Evolutionary conservation across 2,329 filamentous ascomycete species (phyloP).

Genomic region (Claviceps cyperi): DNA sequence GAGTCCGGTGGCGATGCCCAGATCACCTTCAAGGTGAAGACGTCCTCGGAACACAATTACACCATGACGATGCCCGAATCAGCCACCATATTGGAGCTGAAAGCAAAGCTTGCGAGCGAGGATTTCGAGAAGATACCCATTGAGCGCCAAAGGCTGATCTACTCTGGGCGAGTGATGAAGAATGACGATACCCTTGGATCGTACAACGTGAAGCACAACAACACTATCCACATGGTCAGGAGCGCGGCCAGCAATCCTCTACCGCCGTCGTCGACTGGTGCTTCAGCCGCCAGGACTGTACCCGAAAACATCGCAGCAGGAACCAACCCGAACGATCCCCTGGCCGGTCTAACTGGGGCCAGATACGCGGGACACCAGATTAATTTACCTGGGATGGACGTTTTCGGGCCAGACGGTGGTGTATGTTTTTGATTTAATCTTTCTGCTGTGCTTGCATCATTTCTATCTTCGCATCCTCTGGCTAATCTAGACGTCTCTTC

Average conservation of each 20-base stretch:
- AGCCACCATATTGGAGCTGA: conserved; percentile 71
- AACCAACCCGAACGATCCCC: conserved; percentile 64
- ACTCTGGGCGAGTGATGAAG: conserved; percentile 93
- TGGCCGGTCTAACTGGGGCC: conserved; percentile 82
- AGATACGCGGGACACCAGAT: conserved; percentile 78
- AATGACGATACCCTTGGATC: conserved; percentile 72
- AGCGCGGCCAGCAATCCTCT: conserved; percentile 75
- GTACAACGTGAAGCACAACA: conserved; percentile 92
- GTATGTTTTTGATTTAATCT: conserved; percentile 39
- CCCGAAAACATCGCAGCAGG: conserved; percentile 69
- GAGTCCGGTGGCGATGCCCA: conserved; percentile 52
- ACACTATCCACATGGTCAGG: conserved; percentile 94
- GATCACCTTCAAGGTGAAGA: conserved; percentile 94
- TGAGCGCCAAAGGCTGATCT: conserved; percentile 88
- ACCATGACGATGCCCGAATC: conserved; percentile 65
- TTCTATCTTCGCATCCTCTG: conserved; percentile 7
- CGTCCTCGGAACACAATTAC: conserved; percentile 79
- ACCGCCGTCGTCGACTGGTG: conserved; percentile 26
- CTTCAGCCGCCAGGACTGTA: conserved; percentile 31
- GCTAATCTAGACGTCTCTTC: conserved; percentile 7
- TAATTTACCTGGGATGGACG: conserved; percentile 70
- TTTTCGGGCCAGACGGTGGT: conserved; percentile 89
- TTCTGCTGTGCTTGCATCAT: too few relatives aligned
- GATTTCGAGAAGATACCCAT: conserved; percentile 79
- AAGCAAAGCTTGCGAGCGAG: conserved; percentile 66